Percentiles rank a stretch among this genome's conserved stretches.
phyloP scores from a whole-genome alignment of 2,329 filamentous ascomycete species.

The Fusarium mundagurra region DNA sequence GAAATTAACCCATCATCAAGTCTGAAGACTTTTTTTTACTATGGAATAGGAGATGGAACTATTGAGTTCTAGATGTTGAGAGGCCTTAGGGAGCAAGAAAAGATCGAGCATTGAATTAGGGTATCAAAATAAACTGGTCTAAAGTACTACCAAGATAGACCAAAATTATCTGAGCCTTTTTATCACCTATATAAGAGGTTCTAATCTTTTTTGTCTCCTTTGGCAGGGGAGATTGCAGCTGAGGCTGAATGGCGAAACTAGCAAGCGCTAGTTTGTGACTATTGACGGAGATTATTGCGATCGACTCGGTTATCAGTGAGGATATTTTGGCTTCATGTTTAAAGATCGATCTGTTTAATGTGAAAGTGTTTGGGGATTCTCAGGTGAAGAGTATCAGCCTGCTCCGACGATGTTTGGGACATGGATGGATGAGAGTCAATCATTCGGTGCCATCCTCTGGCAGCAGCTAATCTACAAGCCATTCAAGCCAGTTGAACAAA shows the following conservation, averaged over 20 bases:
- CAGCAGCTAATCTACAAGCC: background rate
- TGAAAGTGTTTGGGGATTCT: background rate
- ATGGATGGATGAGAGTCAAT: background rate
- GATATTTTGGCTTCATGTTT: background rate
- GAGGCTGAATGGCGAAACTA: background rate
- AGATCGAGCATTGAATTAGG: accelerated
- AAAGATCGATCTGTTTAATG: background rate
- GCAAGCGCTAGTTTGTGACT: background rate
- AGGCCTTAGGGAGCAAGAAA: background rate
- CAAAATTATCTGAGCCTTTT: too few species aligned
- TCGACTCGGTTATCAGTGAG: background rate
- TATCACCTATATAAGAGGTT: accelerated
- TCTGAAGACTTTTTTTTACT: background rate
- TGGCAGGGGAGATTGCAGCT: background rate
- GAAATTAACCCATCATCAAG: accelerated
- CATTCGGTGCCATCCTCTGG: background rate
- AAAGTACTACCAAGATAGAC: accelerated
- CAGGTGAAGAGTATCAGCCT: background rate
- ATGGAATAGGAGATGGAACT: background rate
- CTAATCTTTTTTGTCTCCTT: background rate
- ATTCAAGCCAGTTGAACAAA: background rate
- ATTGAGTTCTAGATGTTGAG: background rate
- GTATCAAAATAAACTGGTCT: background rate
- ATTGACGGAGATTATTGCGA: background rate
- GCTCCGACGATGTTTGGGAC: background rate